Evolutionary conservation across 2,329 filamentous ascomycete species (phyloP).

Genomic region (Talaromyces verruculosus): DNA sequence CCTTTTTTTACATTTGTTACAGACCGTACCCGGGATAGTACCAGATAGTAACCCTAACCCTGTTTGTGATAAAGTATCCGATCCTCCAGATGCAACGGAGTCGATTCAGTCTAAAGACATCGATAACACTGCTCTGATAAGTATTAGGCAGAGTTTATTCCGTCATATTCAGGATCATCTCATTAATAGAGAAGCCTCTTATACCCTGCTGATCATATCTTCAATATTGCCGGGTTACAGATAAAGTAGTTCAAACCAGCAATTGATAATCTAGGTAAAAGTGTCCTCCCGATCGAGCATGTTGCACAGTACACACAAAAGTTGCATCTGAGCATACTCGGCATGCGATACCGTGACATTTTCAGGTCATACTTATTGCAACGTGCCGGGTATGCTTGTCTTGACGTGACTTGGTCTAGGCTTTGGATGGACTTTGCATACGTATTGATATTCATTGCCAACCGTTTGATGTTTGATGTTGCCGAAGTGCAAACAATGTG

Average conservation of each 20-base stretch:
- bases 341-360: slow-evolving; percentile 8
- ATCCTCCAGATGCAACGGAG: background rate
- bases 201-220: background rate
- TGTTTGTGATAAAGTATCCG: background rate
- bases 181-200: background rate
- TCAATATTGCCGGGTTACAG: background rate
- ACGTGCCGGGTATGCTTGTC: slow-evolving; percentile 6
- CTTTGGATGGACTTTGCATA: background rate
- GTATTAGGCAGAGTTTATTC: background rate
- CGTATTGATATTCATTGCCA: background rate
- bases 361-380: background rate
- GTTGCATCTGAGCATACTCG: slow-evolving; percentile 10
- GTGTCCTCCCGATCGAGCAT: background rate
- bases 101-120: background rate
- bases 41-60: background rate
- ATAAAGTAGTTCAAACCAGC: background rate
- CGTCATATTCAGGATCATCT: background rate
- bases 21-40: background rate
- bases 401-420: background rate
- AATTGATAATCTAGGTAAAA: background rate
- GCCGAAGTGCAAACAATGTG: background rate
- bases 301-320: slow-evolving; percentile 4
- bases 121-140: background rate
- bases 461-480: background rate
- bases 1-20: background rate